Evolutionary conservation across 2,329 filamentous ascomycete species (phyloP), one percentile per base, ranked within the genome.

Genomic region (Hymenoscyphus fructigenus): DNA sequence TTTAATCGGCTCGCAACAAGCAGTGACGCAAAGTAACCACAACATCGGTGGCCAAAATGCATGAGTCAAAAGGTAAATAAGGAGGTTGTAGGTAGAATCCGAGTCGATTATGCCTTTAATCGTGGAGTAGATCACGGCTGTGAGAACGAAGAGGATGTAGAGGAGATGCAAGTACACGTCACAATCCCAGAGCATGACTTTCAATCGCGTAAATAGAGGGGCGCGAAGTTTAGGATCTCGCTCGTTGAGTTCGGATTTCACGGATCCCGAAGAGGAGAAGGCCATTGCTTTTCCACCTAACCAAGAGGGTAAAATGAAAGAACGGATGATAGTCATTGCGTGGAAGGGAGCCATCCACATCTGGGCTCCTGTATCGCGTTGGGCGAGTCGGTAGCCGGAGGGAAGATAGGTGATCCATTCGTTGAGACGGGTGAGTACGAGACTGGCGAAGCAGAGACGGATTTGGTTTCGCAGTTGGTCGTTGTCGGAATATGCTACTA

Each of bases 301-400:
- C 85, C 85, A 87, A 7, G 73, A 80, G 29, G 85, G 85, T 2
- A 88, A 78, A 15, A 87, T 69, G 70, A 88, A 88, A 1, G 84
- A 81, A 2, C 84, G 84, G 60, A 87, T 75, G 62, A 88, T 81
- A 70, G 82, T 84, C 12, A 86, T 77, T 0, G 84, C 83, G 66
- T 86, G 84, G 74, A 86, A 88, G 0, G 85, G 85, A 6, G 85
- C 81, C 85, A 88, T 88, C 85, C 85, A 88, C 32, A 88, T 77
- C 74, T 86, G 83, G 67, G 83, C 83, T 3, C 84, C 79, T 1
- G 81, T 80, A 47, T 84, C 84, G 62, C 85, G 80, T 73, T 86
- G 84, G 3, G 84, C 85, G 12, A 83, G 84, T 72, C 85, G 82
- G 71, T 87, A 87, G 23, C 85, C 85, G 1, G 84, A 80, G 0